These are phyloP conservation scores for Rhodotorula glutinis DNA, from an alignment of 1,284 basidiomycete genomes.

Conservation along the genomic window DNA sequence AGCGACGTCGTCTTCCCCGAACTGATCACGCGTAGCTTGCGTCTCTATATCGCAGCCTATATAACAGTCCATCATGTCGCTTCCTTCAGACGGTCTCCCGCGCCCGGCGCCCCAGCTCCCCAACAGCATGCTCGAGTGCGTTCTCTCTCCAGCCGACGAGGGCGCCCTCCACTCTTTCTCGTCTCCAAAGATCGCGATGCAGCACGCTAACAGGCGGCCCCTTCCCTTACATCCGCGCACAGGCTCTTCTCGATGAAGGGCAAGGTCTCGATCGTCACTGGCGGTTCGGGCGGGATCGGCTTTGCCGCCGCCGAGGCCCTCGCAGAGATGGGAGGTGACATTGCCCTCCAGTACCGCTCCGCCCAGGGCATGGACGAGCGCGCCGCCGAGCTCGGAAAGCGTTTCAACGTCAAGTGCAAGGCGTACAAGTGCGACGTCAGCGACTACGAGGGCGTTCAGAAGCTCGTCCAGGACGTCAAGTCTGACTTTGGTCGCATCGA, in stretches of 20 bases:
- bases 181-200: neutral
- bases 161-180: too few species aligned
- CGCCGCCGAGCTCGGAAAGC: constrained; percentile 48
- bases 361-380: constrained; percentile 50
- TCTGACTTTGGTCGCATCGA: constrained; percentile 51
- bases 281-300: constrained; percentile 47
- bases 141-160: neutral
- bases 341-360: constrained; percentile 40
- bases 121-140: constrained; percentile 14
- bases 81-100: constrained; percentile 32
- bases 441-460: constrained; percentile 45
- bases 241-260: constrained; percentile 44
- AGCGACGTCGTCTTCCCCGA: too few species aligned
- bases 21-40: too few species aligned
- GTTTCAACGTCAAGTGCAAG: constrained; percentile 50
- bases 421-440: constrained; percentile 45
- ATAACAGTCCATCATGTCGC: constrained; percentile 8
- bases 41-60: neutral
- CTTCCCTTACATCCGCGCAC: too few species aligned
- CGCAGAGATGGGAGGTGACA: constrained; percentile 46
- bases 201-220: too few species aligned
- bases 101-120: constrained; percentile 23
- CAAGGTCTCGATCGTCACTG: constrained; percentile 46
- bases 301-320: constrained; percentile 46
- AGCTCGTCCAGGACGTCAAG: constrained; percentile 51